These are phyloP conservation scores for Trametopsis cervina DNA, from an alignment of 768 basidiomycete species.

Conservation along the genomic window DNA sequence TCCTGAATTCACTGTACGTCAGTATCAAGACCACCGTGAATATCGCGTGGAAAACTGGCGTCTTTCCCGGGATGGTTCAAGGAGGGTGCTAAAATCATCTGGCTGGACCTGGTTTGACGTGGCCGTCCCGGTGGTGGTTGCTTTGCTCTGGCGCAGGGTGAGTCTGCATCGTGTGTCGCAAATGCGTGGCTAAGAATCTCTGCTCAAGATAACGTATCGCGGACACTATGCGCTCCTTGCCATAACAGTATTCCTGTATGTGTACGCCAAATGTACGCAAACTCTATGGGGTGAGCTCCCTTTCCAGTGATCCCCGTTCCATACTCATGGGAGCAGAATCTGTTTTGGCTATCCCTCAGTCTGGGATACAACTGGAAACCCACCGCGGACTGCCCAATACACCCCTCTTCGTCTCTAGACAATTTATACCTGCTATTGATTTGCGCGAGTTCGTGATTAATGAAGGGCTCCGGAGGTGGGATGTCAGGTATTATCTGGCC, in stretches of 20 bases:
- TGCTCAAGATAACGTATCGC: conserved; percentile 1
- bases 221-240: conserved; percentile 8
- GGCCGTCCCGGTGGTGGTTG: conserved; percentile 20
- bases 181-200: background rate
- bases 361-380: conserved; percentile 73
- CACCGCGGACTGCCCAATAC: conserved; percentile 46
- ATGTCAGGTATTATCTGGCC: conserved; percentile 63
- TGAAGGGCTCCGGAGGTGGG: conserved; percentile 67
- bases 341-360: conserved; percentile 53
- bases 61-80: conserved; percentile 35
- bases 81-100: conserved; percentile 25
- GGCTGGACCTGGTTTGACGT: conserved; percentile 32
- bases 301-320: background rate
- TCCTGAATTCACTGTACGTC: conserved; percentile 47
- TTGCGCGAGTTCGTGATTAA: conserved; percentile 65
- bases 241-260: conserved; percentile 17
- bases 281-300: conserved; percentile 38
- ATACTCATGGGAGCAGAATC: conserved; percentile 44
- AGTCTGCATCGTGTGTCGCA: background rate
- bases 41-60: conserved; percentile 54
- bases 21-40: conserved; percentile 44
- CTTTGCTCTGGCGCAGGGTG: conserved; percentile 14
- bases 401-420: conserved; percentile 30
- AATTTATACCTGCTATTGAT: conserved; percentile 50
- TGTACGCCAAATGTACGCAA: conserved; percentile 34